phyloP scores from a whole-genome alignment of 116 monocot species.

The Posidonia oceanica region DNA sequence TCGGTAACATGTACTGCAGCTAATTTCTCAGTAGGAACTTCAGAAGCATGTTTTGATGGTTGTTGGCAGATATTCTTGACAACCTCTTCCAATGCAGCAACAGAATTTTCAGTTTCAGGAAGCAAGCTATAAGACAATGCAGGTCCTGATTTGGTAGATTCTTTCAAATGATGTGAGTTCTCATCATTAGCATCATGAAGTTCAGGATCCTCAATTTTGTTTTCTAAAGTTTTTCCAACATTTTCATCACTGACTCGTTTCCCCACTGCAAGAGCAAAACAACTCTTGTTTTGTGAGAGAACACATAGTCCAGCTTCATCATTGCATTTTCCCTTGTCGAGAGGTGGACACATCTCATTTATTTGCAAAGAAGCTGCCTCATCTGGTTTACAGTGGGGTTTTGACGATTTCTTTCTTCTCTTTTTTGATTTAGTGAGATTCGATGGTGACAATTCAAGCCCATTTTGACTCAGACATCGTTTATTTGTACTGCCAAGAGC shows the following conservation, averaged over 20 bases:
- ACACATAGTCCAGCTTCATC: neutral
- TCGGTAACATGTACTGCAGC: neutral
- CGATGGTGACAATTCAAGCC: neutral
- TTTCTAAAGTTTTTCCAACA: neutral
- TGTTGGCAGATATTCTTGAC: neutral
- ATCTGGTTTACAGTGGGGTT: neutral
- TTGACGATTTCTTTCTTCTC: neutral
- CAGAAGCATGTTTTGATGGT: neutral
- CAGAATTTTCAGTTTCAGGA: neutral
- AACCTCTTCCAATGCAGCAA: neutral
- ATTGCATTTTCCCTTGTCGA: neutral
- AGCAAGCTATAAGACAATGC: neutral
- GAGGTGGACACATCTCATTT: neutral
- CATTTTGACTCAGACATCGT: neutral
- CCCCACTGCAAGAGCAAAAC: neutral
- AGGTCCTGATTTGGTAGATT: neutral
- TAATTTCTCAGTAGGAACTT: neutral
- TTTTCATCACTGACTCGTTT: neutral
- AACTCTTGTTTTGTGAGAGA: neutral
- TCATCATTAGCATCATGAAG: neutral
- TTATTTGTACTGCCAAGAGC: neutral
- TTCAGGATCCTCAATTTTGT: constrained; percentile 1
- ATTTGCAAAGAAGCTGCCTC: neutral
- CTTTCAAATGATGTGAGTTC: neutral
- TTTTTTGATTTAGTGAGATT: constrained; percentile 1